These are phyloP conservation scores for Vitis hybrid DNA, from an alignment of 177 flowering plant species.

Conservation along the genomic window DNA sequence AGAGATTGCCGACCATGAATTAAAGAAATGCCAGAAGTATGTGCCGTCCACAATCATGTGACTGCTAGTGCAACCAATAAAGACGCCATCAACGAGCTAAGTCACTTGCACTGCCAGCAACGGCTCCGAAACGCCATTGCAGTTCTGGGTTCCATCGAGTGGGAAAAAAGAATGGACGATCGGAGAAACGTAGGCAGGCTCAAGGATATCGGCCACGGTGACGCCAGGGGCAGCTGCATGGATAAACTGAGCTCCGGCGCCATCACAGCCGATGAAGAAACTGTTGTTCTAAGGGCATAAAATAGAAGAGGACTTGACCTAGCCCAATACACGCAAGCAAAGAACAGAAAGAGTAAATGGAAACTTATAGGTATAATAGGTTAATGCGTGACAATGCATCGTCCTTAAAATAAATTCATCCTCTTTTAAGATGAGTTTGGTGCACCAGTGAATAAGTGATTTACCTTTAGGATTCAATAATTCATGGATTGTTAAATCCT, in stretches of 20 bases:
- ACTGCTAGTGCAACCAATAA: constrained; percentile 37
- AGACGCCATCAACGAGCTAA: constrained; percentile 39
- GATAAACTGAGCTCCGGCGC: constrained; percentile 35
- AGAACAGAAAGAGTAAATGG: no score
- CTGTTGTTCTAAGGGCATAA: not conserved
- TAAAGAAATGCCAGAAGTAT: constrained; percentile 37
- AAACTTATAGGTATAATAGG: no score
- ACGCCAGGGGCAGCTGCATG: constrained; percentile 34
- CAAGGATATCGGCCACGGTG: constrained; percentile 25
- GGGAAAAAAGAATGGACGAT: constrained; percentile 28
- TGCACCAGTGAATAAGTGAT: no score
- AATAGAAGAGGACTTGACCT: no score
- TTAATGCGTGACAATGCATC: no score
- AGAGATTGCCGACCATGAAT: constrained; percentile 28
- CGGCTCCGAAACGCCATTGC: constrained; percentile 37
- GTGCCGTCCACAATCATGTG: constrained; percentile 30
- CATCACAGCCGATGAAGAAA: constrained; percentile 35
- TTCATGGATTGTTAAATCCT: no score
- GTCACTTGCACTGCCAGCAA: constrained; percentile 29
- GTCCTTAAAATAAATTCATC: no score
- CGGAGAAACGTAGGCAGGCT: constrained; percentile 23
- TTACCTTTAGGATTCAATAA: no score
- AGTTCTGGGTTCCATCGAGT: constrained; percentile 20
- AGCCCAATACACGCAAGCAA: no score
- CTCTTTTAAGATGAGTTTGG: no score